Percentiles rank a stretch among this genome's conserved stretches.
Conservation (phyloP, 1,284 basidiomycete genomes). For the Apiotrichum gamsii region DNA sequence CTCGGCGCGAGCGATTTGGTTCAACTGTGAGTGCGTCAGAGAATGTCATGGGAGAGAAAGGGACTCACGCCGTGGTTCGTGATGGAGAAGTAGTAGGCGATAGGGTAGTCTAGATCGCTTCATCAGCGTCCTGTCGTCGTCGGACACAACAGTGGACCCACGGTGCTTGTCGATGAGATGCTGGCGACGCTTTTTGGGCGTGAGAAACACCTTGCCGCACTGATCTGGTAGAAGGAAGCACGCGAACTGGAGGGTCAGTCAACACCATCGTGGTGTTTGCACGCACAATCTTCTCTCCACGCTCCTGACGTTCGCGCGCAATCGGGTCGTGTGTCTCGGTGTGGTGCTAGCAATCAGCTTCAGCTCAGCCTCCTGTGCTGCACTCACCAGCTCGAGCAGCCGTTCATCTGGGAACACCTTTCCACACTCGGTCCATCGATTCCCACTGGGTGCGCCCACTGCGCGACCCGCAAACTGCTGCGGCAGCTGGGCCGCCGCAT, state of each 20-base stretch:
- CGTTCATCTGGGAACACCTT: constrained; percentile 79
- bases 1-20: constrained; percentile 33
- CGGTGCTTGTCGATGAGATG: constrained; percentile 75
- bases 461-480: constrained; percentile 22
- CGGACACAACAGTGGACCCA: constrained; percentile 9
- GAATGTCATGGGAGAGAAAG: not conserved
- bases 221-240: constrained; percentile 58
- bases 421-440: constrained; percentile 52
- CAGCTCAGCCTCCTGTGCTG: not conserved
- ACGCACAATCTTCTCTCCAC: constrained; percentile 82
- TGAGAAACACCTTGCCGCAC: constrained; percentile 61
- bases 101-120: constrained; percentile 66
- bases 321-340: constrained; percentile 82
- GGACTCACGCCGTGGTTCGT: constrained; percentile 69
- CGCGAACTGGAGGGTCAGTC: constrained; percentile 57
- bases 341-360: constrained; percentile 69
- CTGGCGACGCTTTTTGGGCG: constrained; percentile 68
- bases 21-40: constrained; percentile 23
- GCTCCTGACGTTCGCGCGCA: constrained; percentile 62
- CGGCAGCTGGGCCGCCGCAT: constrained; percentile 14
- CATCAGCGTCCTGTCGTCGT: constrained; percentile 12
- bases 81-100: constrained; percentile 79
- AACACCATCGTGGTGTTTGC: no score
- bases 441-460: constrained; percentile 4
- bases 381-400: constrained; percentile 66